Base-by-base conservation (phyloP, 1,284 basidiomycete genomes). In the Boletellus dicymbophilus region DNA sequence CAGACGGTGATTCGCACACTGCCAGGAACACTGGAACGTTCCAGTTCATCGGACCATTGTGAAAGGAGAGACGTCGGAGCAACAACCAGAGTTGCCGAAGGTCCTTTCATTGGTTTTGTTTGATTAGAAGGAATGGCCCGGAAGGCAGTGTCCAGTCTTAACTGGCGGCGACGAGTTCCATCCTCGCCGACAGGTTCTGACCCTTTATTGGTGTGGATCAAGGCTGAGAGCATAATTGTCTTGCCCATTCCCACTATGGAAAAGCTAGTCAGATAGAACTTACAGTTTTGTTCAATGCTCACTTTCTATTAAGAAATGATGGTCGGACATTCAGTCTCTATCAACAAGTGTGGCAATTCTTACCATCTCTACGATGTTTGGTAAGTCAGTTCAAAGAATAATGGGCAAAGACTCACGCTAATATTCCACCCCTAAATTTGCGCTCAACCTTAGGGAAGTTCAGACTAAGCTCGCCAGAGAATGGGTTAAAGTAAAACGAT, bases 391-490 rank as follows among this genome's bases (percentile, higher is more conserved):
- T 40, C 12, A n/a, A 27, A 46, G 45, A 44, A 45, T 46, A 44
- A 42, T 37, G 13, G 33, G 7, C 26, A 39, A 62, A 63, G 22
- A 82, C 91, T 68, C 73, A 92, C 81, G 93, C 93, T 27, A 95
- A 72, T 58, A 96, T 93, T 0, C 93, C 93, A 22, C 95, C 95
- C 58, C 82, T 81, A 44, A 91, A 87, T 51, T 82, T 85, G 41
- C 83, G 80, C 60, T 94, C 88, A 0, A 90, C 85, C 56, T 79
- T 86, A 0, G 95, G 96, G 57, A 98, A 95, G 16, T 87, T 78
- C 26, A 98, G 73, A 58, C 87, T 93, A 37, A 98, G 74, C 66
- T 98, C 94, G n/a, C 96, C 95, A n/a, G 93, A 93, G 65, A 93
- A 94, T 2, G 91, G 83, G 57, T 93, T 95, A 75, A 90, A 93